Conservation (phyloP, 2,329 filamentous ascomycete genomes). For the Cladosporium phlei region DNA sequence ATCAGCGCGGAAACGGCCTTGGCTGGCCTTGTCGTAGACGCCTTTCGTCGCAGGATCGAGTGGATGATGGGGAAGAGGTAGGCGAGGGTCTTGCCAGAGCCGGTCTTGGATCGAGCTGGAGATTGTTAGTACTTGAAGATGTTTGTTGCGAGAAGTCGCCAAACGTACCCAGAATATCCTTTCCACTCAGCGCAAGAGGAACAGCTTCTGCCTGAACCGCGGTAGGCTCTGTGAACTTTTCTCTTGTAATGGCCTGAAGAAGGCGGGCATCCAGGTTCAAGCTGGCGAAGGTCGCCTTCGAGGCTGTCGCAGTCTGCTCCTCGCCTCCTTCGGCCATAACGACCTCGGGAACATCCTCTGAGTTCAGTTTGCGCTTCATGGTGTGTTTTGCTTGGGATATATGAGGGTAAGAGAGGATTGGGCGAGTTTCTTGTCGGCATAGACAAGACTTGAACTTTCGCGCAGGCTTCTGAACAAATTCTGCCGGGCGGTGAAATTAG, state of each 20-base stretch:
- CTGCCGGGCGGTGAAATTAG: too few relatives aligned
- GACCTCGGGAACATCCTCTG: conserved; percentile 42
- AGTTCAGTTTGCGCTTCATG: conserved; percentile 49
- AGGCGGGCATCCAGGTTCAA: conserved; percentile 80
- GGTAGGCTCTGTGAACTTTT: conserved; percentile 83
- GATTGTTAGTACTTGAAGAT: conserved; percentile 16
- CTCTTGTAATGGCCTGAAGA: conserved; percentile 76
- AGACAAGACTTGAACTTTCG: too few relatives aligned
- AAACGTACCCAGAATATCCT: conserved; percentile 66
- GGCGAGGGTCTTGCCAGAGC: conserved; percentile 95
- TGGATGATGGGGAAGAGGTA: conserved; percentile 89
- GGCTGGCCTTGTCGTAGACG: conserved; percentile 46
- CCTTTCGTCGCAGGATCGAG: conserved; percentile 73
- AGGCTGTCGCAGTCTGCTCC: conserved; percentile 13
- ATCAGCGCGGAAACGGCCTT: conserved; percentile 67
- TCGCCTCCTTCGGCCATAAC: conserved; percentile 17
- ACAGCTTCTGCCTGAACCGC: conserved; percentile 82
- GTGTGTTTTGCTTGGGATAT: too few relatives aligned
- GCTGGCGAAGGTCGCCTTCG: conserved; percentile 59
- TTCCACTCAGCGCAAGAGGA: conserved; percentile 77
- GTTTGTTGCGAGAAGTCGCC: not conserved
- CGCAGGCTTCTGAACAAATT: too few relatives aligned
- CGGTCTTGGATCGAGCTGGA: conserved; percentile 83
- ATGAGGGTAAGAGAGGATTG: too few relatives aligned
- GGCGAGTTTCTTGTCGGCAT: too few relatives aligned